These are phyloP conservation scores for Micractinium conductrix DNA, from an alignment of 139 green algal species.

Conservation along the genomic window DNA sequence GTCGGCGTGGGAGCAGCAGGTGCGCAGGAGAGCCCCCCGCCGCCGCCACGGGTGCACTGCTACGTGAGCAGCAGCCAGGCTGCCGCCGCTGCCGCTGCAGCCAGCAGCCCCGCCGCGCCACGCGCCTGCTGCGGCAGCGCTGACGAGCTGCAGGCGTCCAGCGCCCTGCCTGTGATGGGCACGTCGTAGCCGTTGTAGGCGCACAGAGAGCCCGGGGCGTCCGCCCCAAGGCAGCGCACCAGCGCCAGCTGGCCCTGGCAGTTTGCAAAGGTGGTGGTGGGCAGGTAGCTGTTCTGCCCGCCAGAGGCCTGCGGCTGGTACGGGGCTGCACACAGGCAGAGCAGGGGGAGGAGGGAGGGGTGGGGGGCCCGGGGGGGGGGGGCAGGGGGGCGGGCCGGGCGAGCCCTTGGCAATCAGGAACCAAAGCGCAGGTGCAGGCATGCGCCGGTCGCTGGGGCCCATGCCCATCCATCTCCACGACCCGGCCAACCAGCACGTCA, in stretches of 20 bases:
- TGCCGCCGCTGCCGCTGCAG: background rate
- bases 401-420: too few species aligned
- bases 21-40: too few species aligned
- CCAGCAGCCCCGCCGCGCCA: background rate
- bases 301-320: background rate
- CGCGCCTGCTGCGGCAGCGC: background rate
- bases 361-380: background rate
- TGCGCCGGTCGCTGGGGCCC: too few species aligned
- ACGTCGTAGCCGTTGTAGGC: background rate
- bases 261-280: slow-evolving; percentile 17
- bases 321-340: slow-evolving; percentile 11
- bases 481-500: background rate
- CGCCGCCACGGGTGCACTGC: background rate
- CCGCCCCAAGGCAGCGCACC: slow-evolving; percentile 17
- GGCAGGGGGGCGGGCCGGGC: too few species aligned
- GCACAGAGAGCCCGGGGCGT: background rate
- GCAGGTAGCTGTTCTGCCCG: slow-evolving; percentile 10
- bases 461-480: too few species aligned
- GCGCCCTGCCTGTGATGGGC: too few species aligned
- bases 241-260: slow-evolving; percentile 11
- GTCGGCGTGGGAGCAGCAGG: too few species aligned
- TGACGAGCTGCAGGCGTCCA: too few species aligned
- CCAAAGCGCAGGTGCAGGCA: too few species aligned
- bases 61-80: background rate
- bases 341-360: too few species aligned